phyloP scores from a whole-genome alignment of 2,329 filamentous ascomycete genomes.

The Claviceps paspali region DNA sequence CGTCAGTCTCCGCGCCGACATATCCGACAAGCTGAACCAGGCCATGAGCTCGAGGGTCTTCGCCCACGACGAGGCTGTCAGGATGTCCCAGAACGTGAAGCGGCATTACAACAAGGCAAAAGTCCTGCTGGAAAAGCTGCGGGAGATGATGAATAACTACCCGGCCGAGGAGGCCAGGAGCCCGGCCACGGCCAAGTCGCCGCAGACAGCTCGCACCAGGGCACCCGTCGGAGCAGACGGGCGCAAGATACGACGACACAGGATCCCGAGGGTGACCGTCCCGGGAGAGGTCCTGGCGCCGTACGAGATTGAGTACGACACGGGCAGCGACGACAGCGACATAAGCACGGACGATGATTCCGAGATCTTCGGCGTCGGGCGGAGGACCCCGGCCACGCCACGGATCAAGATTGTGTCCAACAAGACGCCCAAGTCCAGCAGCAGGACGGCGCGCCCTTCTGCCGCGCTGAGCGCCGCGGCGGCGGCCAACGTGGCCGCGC shows the following conservation, averaged over 20 bases:
- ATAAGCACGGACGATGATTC: conserved; percentile 36
- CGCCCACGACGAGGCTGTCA: conserved; percentile 44
- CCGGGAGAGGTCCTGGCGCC: conserved; percentile 51
- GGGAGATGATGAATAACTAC: conserved; percentile 45
- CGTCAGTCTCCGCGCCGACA: conserved; percentile 39
- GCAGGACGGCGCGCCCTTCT: conserved; percentile 19
- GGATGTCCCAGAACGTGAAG: conserved; percentile 48
- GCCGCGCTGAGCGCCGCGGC: conserved; percentile 22
- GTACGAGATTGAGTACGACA: conserved; percentile 48
- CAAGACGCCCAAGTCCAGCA: conserved; percentile 30
- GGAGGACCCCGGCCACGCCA: conserved; percentile 22
- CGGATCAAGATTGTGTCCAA: conserved; percentile 34
- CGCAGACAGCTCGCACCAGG: conserved; percentile 35
- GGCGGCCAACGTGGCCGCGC: conserved; percentile 24
- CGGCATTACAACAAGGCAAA: conserved; percentile 47
- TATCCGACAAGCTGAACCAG: conserved; percentile 40
- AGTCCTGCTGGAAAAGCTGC: conserved; percentile 41
- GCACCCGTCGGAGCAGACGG: conserved; percentile 28
- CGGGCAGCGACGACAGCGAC: conserved; percentile 37
- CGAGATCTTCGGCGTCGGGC: conserved; percentile 22
- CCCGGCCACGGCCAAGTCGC: conserved; percentile 36
- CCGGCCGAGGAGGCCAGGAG: conserved; percentile 38
- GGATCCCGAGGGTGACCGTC: conserved; percentile 44
- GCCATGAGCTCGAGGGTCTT: conserved; percentile 41
- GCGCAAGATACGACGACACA: conserved; percentile 29